A percentile compares a stretch with the other conserved stretches of the same genome.
phyloP scores from a whole-genome alignment of 352 stramenopile genomes.

The Globisporangium camurandrum region DNA sequence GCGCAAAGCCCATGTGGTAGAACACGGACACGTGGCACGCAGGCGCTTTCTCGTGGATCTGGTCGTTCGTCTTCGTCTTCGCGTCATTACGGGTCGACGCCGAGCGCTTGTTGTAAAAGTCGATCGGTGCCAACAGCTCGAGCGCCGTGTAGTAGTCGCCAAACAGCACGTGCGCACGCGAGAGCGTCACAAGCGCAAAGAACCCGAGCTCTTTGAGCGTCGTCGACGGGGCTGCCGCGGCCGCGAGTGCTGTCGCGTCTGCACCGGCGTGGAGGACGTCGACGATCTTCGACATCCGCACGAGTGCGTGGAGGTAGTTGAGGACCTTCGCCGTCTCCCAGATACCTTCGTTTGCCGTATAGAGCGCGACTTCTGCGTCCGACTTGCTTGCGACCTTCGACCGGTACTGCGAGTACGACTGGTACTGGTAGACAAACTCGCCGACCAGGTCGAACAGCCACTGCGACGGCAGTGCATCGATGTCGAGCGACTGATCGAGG shows the following conservation, averaged over 20 bases:
- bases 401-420: slow-evolving; percentile 96
- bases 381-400: slow-evolving; percentile 69
- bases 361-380: slow-evolving; percentile 46
- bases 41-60: slow-evolving; percentile 89
- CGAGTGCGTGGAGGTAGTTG: slow-evolving; percentile 92
- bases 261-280: slow-evolving; percentile 70
- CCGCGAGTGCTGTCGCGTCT: slow-evolving; percentile 14
- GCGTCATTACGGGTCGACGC: slow-evolving; percentile 17
- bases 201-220: slow-evolving; percentile 91
- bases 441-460: slow-evolving; percentile 98
- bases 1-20: slow-evolving; percentile 96
- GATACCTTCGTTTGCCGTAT: slow-evolving; percentile 81
- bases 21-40: slow-evolving; percentile 91
- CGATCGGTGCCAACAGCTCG: slow-evolving; percentile 86
- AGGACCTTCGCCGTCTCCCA: slow-evolving; percentile 96
- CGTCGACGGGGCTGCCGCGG: slow-evolving; percentile 38
- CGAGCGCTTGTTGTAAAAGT: slow-evolving; percentile 83
- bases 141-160: slow-evolving; percentile 95
- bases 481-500: slow-evolving; percentile 73
- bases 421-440: slow-evolving; percentile 99
- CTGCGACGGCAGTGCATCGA: slow-evolving; percentile 87
- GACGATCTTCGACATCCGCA: slow-evolving; percentile 89
- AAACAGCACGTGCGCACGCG: slow-evolving; percentile 93
- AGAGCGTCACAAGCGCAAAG: slow-evolving; percentile 93
- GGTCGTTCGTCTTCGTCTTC: slow-evolving; percentile 48